Percentiles rank a stretch among this genome's conserved stretches.
These are phyloP conservation scores for Hyphopichia burtonii DNA, from an alignment of 1,139 yeast genomes.

Conservation along the genomic window DNA sequence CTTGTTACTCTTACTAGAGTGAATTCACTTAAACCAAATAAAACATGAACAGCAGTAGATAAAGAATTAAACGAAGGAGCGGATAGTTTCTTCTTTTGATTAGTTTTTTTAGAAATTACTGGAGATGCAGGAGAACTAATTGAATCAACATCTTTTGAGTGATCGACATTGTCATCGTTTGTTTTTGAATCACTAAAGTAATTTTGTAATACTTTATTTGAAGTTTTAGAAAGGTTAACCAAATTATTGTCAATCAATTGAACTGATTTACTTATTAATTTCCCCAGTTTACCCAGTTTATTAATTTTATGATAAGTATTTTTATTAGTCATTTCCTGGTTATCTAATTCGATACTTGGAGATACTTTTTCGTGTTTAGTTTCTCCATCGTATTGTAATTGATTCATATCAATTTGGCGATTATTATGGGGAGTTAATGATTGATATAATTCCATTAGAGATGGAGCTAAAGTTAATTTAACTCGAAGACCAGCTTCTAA, in stretches of 20 bases:
- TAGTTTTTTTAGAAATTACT: neutral
- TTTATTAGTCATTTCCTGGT: neutral
- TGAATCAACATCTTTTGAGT: too few relatives aligned
- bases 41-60: conserved; percentile 43
- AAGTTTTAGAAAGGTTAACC: conserved; percentile 35
- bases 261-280: conserved; percentile 23
- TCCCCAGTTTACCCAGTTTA: neutral
- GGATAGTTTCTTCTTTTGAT: neutral
- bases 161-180: too few relatives aligned
- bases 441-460: conserved; percentile 42
- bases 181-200: neutral
- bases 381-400: neutral
- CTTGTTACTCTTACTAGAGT: conserved; percentile 52
- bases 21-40: conserved; percentile 42
- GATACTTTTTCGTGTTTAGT: neutral
- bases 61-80: conserved; percentile 44
- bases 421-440: conserved; percentile 36
- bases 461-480: conserved; percentile 45
- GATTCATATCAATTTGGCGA: neutral
- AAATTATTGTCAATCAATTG: conserved; percentile 38
- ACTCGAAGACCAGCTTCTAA: conserved; percentile 53
- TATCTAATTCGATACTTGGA: neutral
- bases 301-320: neutral
- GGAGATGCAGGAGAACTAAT: neutral
- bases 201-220: conserved; percentile 27